Base-by-base conservation (phyloP, 352 stramenopile genomes). In the Globisporangium iwayamae region DNA sequence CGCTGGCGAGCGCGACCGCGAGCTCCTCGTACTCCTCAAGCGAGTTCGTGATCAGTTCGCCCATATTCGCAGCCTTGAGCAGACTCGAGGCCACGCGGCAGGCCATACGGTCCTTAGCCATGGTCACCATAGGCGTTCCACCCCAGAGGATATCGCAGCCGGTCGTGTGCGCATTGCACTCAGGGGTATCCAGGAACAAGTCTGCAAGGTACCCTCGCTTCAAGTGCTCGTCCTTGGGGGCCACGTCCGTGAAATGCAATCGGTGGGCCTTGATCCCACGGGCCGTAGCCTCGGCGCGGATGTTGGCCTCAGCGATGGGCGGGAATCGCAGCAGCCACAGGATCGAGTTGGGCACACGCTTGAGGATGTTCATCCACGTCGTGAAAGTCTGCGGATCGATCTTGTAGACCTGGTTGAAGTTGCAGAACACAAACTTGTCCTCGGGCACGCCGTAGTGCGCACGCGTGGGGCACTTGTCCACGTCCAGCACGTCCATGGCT, bases 331-430 rank as follows among this genome's bases (percentile, higher is more conserved):
- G 62, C 34, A 98, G 74, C 90, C 94, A 98, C 36, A 98, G 69
- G 22, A 98, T 74, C 45, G 86, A 89, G 62, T 97, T 90, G 8
- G 87, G 89, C 34, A 98, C 93, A 51, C 89, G 83, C 70, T 94
- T 93, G 16, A 98, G 72, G 56, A 98, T 96, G 56, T 93, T 88
- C 82, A 96, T 96, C 95, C 95, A 98, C 10, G 81, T 85, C 16
- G 74, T 77, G 70, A 98, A 98, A 32, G 89, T 94, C 11, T 73
- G 64, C 7, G 94, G 95, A 52, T 98, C 92, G 32, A 98, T 97
- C 77, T 98, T 98, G 89, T 98, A 97, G 13, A 97, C 71, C 65
- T 98, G 87, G 56, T 97, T 98, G 63, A 98, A 98, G 66, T 97
- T 97, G 66, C 90, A 97, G 67, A 98, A 98, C 32, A 98, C 93